Evolutionary conservation across 352 stramenopile genomes (phyloP).

Genomic region (Phytophthora rubi): DNA sequence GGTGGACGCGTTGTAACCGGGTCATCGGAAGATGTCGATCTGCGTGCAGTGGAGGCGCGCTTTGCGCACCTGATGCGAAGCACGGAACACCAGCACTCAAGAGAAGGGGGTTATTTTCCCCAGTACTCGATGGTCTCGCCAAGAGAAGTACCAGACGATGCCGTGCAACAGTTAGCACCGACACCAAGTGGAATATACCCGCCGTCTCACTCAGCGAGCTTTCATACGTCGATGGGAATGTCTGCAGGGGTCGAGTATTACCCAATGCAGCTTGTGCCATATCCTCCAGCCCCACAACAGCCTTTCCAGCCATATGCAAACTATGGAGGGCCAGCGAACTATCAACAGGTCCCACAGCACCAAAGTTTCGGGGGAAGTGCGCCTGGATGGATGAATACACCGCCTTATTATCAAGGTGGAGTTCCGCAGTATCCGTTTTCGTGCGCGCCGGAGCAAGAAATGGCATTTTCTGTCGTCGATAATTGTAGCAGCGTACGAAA

Average conservation of each 20-base stretch:
- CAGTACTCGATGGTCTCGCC: constrained; percentile 21
- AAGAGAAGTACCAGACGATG: constrained; percentile 3
- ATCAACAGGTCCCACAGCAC: constrained; percentile 33
- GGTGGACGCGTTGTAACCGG: constrained; percentile 31
- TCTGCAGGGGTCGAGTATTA: constrained; percentile 34
- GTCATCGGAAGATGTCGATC: constrained; percentile 66
- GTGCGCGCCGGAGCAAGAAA: constrained; percentile 27
- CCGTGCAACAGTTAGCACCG: constrained; percentile 15
- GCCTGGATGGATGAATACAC: constrained; percentile 33
- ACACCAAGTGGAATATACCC: constrained; percentile 25
- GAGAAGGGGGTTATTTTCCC: constrained; percentile 26
- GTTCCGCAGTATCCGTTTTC: constrained; percentile 36
- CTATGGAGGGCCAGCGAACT: constrained; percentile 22
- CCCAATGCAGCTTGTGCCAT: constrained; percentile 36
- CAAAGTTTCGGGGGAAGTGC: constrained; percentile 32
- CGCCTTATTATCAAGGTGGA: constrained; percentile 31
- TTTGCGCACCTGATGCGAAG: constrained; percentile 86
- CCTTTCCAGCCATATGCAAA: constrained; percentile 34
- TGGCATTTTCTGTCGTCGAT: constrained; percentile 28
- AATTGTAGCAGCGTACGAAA: constrained; percentile 7
- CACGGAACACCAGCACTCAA: constrained; percentile 43
- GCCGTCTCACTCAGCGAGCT: constrained; percentile 12
- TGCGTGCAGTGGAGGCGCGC: constrained; percentile 73
- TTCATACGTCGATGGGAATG: constrained; percentile 18
- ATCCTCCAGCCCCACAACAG: constrained; percentile 30